Base-by-base conservation (phyloP, 176 grass and related monocot genomes). In the Chrysopogon serrulatus region DNA sequence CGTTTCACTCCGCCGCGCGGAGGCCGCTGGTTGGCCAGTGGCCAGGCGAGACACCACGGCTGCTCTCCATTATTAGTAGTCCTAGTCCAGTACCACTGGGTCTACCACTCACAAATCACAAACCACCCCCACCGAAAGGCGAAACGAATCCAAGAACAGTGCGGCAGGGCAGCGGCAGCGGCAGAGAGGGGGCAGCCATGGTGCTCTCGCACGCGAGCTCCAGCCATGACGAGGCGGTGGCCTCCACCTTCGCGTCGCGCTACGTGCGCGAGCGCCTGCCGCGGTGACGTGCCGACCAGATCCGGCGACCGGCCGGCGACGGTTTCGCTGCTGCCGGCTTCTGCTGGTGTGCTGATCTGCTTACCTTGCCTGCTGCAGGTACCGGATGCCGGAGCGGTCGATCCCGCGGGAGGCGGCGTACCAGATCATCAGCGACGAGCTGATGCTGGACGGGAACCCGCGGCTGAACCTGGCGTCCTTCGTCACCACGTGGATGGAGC, bases 401-500 rank as follows among this genome's bases (percentile, higher is more conserved):
- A 90, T 91, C 27, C 89, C 91, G 4, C 87, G 79, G 89, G 94
- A 97, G 14, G 94, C 91, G 68, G 91, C 91, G 47, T 86, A 92
- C 69, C 94, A 97, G 71, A 93, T 97, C 73, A 97, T 97, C 82
- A 90, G 3, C 75, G 91, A 97, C 76, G 94, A 97, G 89, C 84
- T 97, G 59, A 92, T 97, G 89, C 89, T 94, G 48, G 91, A 97
- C 16, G 89, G 91, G 3, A 97, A 92, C 82, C 94, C 94, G 42
- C 70, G 87, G 32, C 62, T 90, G 34, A 97, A 97, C 81, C 76
- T 94, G 1, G 91, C 91, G 0, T 94, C 91, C 19, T 94, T 97
- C 82, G 91, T 97, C 49, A 97, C 94, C 80, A 97, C 94, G 0
- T 93, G 91, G 89, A 97, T 93, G 91, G 89, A 97, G 86, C 94